Evolutionary conservation across 2,329 filamentous ascomycete genomes (phyloP), one percentile per base, ranked within the genome.

Genomic region (Pseudogymnoascus sp.): DNA sequence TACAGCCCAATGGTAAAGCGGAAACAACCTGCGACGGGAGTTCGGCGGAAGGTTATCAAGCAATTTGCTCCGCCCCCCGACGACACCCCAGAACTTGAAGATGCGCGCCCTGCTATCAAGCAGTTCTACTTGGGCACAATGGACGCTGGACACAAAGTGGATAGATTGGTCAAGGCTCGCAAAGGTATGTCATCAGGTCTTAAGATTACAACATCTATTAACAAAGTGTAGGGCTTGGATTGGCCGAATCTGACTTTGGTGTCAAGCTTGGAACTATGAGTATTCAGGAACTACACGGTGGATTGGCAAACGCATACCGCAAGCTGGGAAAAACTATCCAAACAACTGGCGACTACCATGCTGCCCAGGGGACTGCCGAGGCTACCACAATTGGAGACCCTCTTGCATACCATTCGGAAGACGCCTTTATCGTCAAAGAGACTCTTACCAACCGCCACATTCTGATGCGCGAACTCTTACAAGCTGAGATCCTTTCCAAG

Each of bases 391-490:
- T 99, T 58, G 91, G 91, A 50, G 94, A 99, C 68, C 90, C 94
- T 9, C 85, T 99, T 64, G 89, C 92, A 69, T 97, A 97, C 72
- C 91, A 97, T 75, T 96, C 91, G 47, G 87, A 90, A 62, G 94
- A 99, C 74, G 90, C 94, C 47, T 96, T 97, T 72, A 96, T 97
- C 68, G 94, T 97, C 67, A 99, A 99, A 75, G 94, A 99, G 73
- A 96, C 92, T 9, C 82, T 99, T 65, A 99, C 94, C 3, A 99
- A 99, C 76, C 89, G 94, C 11, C 94, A 99, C 75, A 96, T 99
- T 64, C 82, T 99, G 18, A 88, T 96, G 43, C 91, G 94, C 62
- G 94, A 99, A 71, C 86, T 97, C 63, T 77, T 96, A 25, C 91
- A 97, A 74, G 92, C 94, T 0, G 92, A 97, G 72, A 89, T 96